A percentile compares a stretch with the other conserved stretches of the same genome.
Evolutionary conservation across 2,329 filamentous ascomycete genomes (phyloP).

Genomic region (Corniculantispora saksenae): DNA sequence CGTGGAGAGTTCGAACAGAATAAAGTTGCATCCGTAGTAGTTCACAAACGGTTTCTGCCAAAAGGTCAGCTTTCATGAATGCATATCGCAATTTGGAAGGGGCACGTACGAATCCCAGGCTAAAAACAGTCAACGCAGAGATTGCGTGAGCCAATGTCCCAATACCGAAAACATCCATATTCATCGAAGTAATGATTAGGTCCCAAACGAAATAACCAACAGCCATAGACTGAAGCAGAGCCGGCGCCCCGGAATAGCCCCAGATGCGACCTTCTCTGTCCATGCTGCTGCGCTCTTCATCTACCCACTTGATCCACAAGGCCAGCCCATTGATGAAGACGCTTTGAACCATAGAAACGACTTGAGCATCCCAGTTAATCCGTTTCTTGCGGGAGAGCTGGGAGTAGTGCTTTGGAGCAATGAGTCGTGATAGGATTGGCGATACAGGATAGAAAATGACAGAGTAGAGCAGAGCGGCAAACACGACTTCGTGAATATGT

Average conservation of each 20-base stretch:
- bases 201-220: constrained; percentile 87
- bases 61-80: constrained; percentile 12
- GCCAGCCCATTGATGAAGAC: constrained; percentile 70
- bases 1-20: constrained; percentile 84
- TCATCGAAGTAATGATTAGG: constrained; percentile 65
- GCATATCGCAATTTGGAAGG: constrained; percentile 17
- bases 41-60: constrained; percentile 77
- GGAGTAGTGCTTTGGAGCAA: constrained; percentile 66
- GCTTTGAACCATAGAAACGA: constrained; percentile 81
- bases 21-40: constrained; percentile 78
- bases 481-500: constrained; percentile 75
- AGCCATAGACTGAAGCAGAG: constrained; percentile 74
- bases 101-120: constrained; percentile 73
- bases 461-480: constrained; percentile 68
- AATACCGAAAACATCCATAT: constrained; percentile 72
- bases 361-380: constrained; percentile 83
- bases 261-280: constrained; percentile 69
- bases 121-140: constrained; percentile 72
- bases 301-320: constrained; percentile 70
- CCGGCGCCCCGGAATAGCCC: constrained; percentile 73
- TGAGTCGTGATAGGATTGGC: constrained; percentile 61
- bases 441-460: constrained; percentile 67
- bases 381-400: constrained; percentile 62
- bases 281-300: constrained; percentile 69
- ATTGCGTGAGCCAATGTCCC: constrained; percentile 77